Percentiles rank a stretch among this genome's conserved stretches.
These are phyloP conservation scores for Pleurotus djamor DNA, from an alignment of 768 basidiomycete species.

Conservation along the genomic window DNA sequence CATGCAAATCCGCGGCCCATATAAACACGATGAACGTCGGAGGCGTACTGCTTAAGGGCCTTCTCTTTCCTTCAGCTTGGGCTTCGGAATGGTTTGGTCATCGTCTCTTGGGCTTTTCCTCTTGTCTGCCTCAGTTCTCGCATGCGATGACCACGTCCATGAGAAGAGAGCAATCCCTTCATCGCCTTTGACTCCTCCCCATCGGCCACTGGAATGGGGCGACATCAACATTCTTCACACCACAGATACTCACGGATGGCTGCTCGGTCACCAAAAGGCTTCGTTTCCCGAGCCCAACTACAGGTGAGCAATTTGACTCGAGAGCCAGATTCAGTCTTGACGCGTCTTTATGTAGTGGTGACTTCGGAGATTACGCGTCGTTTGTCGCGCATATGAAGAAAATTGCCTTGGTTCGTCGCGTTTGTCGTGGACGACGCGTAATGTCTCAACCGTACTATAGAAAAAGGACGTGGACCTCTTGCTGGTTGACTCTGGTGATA, in stretches of 20 bases:
- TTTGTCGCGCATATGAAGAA: conserved; percentile 14
- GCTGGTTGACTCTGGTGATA: conserved; percentile 75
- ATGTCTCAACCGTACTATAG: conserved; percentile 19
- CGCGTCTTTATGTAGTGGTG: neutral
- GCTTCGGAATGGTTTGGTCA: neutral
- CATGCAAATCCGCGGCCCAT: neutral
- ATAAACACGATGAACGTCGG: neutral
- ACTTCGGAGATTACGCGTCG: conserved; percentile 19
- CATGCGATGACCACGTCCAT: conserved; percentile 24
- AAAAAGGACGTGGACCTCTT: conserved; percentile 79
- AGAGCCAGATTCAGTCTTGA: neutral
- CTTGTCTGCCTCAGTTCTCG: conserved; percentile 4
- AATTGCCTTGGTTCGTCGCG: neutral
- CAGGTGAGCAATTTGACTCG: conserved; percentile 31
- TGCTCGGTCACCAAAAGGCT: conserved; percentile 80
- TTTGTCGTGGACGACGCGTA: neutral
- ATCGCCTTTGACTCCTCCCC: conserved; percentile 50
- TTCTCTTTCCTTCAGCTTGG: neutral
- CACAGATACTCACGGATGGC: conserved; percentile 78
- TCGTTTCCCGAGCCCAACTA: conserved; percentile 78
- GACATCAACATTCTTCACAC: conserved; percentile 88
- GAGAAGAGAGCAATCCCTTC: conserved; percentile 36
- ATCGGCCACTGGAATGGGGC: conserved; percentile 76
- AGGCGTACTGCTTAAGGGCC: neutral
- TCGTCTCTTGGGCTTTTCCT: neutral